Conservation (phyloP, 371 early-diverging fungal genomes). For the Mucor saturninus region DNA sequence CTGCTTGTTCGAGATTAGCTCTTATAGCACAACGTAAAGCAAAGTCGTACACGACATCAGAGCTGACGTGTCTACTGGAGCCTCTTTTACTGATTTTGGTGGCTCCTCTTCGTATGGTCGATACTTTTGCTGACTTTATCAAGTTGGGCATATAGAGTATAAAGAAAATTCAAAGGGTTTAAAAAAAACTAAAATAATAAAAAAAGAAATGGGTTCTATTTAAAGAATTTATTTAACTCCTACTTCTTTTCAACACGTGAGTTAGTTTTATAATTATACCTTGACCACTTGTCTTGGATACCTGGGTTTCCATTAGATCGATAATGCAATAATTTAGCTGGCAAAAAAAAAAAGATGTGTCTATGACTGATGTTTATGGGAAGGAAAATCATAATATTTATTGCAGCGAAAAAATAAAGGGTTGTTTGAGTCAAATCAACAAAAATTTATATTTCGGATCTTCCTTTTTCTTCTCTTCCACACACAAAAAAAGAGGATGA, state of each 20-base stretch:
- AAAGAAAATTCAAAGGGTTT: background rate
- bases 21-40: slow-evolving; percentile 38
- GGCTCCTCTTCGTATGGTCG: slow-evolving; percentile 17
- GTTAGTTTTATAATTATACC: no score
- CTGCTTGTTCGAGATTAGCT: slow-evolving; percentile 32
- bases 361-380: no score
- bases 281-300: no score
- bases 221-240: slow-evolving; percentile 2
- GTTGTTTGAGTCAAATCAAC: no score
- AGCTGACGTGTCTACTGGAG: slow-evolving; percentile 8
- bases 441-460: no score
- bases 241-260: background rate
- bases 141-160: background rate
- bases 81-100: slow-evolving; percentile 13
- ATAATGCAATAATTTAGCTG: no score
- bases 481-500: background rate
- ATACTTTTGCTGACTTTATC: slow-evolving; percentile 2
- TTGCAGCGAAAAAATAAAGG: no score
- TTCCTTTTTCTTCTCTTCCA: no score
- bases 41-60: slow-evolving; percentile 32
- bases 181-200: background rate
- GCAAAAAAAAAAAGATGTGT: no score
- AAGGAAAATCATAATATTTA: no score
- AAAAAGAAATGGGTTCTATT: slow-evolving; percentile 2
- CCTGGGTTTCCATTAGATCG: no score